Conservation (phyloP, 495 filamentous ascomycete genomes). For the Tuber aestivum region DNA sequence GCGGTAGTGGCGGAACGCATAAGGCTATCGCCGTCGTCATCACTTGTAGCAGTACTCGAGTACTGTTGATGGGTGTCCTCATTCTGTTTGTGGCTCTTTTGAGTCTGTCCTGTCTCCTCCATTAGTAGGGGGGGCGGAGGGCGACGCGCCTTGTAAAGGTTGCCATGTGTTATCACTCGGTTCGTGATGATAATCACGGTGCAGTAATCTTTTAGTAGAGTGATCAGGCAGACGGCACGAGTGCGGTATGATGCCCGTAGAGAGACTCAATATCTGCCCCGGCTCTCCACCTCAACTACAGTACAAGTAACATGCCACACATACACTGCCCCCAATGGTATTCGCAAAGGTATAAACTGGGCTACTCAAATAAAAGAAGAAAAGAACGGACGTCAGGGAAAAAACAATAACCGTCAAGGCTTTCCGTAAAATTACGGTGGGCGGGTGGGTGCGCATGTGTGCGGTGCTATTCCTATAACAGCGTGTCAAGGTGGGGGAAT, state of each 20-base stretch:
- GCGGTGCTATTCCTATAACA: neutral
- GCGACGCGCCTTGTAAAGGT: neutral
- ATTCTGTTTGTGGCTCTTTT: neutral
- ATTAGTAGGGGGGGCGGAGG: neutral
- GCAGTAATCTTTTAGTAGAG: too few species aligned
- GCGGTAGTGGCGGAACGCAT: neutral
- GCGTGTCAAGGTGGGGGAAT: neutral
- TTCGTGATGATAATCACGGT: neutral
- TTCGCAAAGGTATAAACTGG: neutral
- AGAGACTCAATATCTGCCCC: neutral
- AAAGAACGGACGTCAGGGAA: neutral
- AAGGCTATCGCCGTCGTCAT: neutral
- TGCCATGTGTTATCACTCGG: neutral
- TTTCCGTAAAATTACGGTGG: neutral
- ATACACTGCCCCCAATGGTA: neutral
- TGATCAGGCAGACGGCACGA: neutral
- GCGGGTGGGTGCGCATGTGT: neutral
- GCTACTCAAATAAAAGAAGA: neutral
- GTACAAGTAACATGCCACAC: too few species aligned
- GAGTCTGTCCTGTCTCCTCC: neutral
- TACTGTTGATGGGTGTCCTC: neutral
- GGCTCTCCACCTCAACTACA: neutral
- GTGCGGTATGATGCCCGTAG: neutral
- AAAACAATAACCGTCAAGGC: neutral
- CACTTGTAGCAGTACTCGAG: neutral